Evolutionary conservation across 2,329 filamentous ascomycete genomes (phyloP).

Genomic region (Fusarium falciforme): DNA sequence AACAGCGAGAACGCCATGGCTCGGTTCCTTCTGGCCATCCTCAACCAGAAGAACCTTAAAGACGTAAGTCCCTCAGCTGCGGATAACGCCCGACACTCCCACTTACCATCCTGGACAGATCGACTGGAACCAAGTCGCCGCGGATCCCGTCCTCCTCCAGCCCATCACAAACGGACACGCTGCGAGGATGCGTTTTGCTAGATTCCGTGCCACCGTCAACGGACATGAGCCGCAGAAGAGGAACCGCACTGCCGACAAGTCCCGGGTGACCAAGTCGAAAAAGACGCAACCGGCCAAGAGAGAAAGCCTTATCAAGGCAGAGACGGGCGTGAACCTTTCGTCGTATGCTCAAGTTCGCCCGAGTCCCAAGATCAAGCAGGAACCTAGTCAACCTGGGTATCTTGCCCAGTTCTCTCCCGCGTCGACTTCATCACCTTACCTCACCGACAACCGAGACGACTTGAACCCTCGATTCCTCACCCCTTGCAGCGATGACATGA

Average conservation of each 20-base stretch:
- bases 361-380: constrained; percentile 51
- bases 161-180: constrained; percentile 70
- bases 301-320: constrained; percentile 54
- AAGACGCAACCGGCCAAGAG: constrained; percentile 50
- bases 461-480: constrained; percentile 60
- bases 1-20: constrained; percentile 68
- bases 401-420: constrained; percentile 52
- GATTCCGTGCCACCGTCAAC: constrained; percentile 61
- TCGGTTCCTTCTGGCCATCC: constrained; percentile 68
- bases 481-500: constrained; percentile 65
- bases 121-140: constrained; percentile 68
- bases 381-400: constrained; percentile 48
- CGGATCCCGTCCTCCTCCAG: constrained; percentile 63
- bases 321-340: constrained; percentile 47
- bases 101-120: constrained; percentile 55
- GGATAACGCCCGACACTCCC: not conserved
- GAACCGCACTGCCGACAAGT: constrained; percentile 56
- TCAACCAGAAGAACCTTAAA: constrained; percentile 70
- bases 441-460: constrained; percentile 50
- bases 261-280: constrained; percentile 59
- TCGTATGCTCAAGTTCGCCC: constrained; percentile 46
- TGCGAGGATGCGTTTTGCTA: constrained; percentile 69
- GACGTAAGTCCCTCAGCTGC: constrained; percentile 59
- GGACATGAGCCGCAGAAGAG: constrained; percentile 62
- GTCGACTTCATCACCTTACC: constrained; percentile 52